Base-by-base conservation (phyloP, 352 stramenopile species). In the Globisporangium perplexum region DNA sequence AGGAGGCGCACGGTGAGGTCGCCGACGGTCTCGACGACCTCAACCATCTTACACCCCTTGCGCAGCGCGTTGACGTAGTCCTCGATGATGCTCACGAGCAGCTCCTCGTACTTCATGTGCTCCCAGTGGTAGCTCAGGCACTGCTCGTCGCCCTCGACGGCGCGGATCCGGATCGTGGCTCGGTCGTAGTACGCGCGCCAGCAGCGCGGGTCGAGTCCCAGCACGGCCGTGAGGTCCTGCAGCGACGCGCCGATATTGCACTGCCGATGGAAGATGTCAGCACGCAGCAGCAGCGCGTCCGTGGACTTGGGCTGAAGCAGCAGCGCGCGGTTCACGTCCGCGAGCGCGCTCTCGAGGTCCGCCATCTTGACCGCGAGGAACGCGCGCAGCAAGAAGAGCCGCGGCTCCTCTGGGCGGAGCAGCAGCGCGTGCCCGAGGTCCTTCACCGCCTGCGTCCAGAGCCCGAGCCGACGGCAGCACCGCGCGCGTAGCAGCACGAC, bases 101-200 rank as follows among this genome's bases (percentile, higher is more conserved):
- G 53, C 33, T 83, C 61, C 31, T 83, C 75, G 51, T 89, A 87
- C 42, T 65, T 77, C 66, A 87, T 73, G 50, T 85, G 71, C 42
- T 86, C 75, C 53, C 75, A 87, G 50, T 89, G 73, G 62, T 86
- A 86, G 49, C 68, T 71, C 15, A 86, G 62, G 46, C 64, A 76
- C 23, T 72, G 68, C 31, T 86, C 75, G 17, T 86, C 73, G 4
- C 81, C 74, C 45, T 92, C 81, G 44, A 92, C 71, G 0, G 74
- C 71, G 7, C 73, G 66, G 20, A 90, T 71, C 14, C 81, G 78
- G 26, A 92, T 67, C 35, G 74, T 83, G 6, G 75, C 81, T 22
- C 81, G 76, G 53, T 92, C 81, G 54, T 90, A 92, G 51, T 86
- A 86, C n/a, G 81, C 81, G 17, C 77, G 75, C 81, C 81, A 92